These are phyloP conservation scores for Trichoderma atroviride DNA, from an alignment of 2,329 filamentous ascomycete genomes.

Conservation along the genomic window DNA sequence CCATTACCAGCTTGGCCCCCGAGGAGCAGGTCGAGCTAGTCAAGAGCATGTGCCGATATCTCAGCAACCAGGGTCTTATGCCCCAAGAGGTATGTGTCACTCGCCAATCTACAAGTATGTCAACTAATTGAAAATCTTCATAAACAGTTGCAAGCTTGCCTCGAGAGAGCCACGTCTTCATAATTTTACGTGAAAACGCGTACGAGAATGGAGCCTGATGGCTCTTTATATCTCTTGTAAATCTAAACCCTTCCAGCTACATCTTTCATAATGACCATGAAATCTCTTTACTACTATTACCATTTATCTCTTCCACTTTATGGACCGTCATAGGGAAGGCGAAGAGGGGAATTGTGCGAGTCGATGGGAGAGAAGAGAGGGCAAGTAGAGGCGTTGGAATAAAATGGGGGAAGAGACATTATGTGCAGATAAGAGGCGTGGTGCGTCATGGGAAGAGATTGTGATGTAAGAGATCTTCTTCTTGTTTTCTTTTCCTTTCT, in stretches of 20 bases:
- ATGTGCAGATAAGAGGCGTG: constrained; percentile 5
- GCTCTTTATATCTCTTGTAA: constrained; percentile 11
- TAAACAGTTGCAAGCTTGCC: constrained; percentile 33
- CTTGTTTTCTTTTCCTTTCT: background rate
- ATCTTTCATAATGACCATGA: constrained; percentile 15
- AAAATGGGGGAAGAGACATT: constrained; percentile 10
- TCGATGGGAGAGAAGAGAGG: background rate
- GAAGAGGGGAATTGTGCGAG: background rate
- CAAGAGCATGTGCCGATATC: constrained; percentile 63
- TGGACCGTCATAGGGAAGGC: background rate
- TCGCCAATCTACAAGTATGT: background rate
- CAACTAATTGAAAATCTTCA: background rate
- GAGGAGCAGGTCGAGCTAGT: constrained; percentile 89
- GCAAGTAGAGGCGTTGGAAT: background rate
- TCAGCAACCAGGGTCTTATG: constrained; percentile 63
- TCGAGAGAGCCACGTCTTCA: constrained; percentile 33
- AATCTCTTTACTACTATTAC: background rate
- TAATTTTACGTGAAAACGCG: constrained; percentile 4
- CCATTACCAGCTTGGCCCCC: constrained; percentile 81
- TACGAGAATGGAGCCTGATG: background rate
- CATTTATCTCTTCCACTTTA: background rate
- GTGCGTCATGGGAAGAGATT: background rate
- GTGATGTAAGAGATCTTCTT: constrained; percentile 13
- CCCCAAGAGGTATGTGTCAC: constrained; percentile 37
- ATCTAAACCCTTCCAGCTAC: background rate